Evolutionary conservation across 345 rosid species (phyloP), one percentile per base, ranked within the genome.

Genomic region (Fremontodendron californicum): DNA sequence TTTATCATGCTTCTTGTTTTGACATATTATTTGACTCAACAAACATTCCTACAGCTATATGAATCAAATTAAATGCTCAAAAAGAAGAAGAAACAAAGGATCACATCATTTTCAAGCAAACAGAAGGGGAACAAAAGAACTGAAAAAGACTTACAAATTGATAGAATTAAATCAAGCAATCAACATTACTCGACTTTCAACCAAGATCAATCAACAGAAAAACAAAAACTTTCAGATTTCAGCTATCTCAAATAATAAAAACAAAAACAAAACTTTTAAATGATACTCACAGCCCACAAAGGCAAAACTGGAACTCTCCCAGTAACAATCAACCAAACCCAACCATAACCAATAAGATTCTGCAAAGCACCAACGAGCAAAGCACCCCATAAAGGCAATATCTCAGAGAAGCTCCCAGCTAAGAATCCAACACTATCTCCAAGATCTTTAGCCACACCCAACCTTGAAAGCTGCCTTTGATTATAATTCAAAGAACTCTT

Each of bases 371-470:
- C 99, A 46, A 93, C 90, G 35, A 92, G 88, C 78, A 92, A 84
- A 84, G 93, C 93, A n/a, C 92, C 97, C 97, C 98, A 96, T 3
- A 91, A 74, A 78, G 98, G 98, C 82, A 96, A 83, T 48, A 91
- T 70, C 89, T 93, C 99, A 25, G 88, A 89, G 62, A 96, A 86
- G 80, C 87, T 86, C 9, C 98, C 98, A n/a, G 98, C 94, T 78
- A 96, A 80, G 83, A 96, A 93, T 31, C 99, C 99, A 37, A 96
- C 98, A 81, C 97, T 90, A 68, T 89, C 98, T 0, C 99, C 99
- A 21, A 96, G 98, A 85, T 94, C 99, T 75, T 94, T 96, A 9
- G 98, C 99, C 78, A 96, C 99, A 12, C 94, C 99, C 15, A 96
- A 84, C 72, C 90, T 86, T 0, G 99, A 89, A 11, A 96, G 62